These are phyloP conservation scores for Paraconiothyrium brasiliense DNA, from an alignment of 2,329 filamentous ascomycete species.

Conservation along the genomic window DNA sequence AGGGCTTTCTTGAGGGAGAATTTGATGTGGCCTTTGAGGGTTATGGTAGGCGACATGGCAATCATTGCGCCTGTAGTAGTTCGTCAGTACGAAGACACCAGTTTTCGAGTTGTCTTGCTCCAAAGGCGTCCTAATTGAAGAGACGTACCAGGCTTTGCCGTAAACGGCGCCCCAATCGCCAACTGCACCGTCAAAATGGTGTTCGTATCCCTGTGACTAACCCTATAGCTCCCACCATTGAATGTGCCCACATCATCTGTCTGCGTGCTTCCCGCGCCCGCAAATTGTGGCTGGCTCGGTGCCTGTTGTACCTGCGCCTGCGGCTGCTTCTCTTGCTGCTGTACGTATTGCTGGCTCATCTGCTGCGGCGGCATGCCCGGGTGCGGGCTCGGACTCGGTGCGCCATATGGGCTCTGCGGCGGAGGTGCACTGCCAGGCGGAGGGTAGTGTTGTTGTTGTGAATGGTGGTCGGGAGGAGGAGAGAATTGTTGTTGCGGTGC, in stretches of 20 bases:
- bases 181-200: slow-evolving; percentile 89
- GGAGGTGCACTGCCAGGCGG: slow-evolving; percentile 5
- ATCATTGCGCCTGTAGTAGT: slow-evolving; percentile 78
- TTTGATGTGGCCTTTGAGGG: slow-evolving; percentile 81
- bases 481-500: slow-evolving; percentile 42
- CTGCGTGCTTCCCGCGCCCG: slow-evolving; percentile 67
- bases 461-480: slow-evolving; percentile 40
- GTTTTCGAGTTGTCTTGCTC: too few relatives aligned
- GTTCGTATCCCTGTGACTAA: slow-evolving; percentile 92
- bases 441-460: slow-evolving; percentile 35
- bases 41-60: slow-evolving; percentile 90
- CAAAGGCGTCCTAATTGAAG: too few relatives aligned
- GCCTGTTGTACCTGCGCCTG: slow-evolving; percentile 40
- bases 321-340: slow-evolving; percentile 40
- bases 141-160: slow-evolving; percentile 74
- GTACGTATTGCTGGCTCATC: slow-evolving; percentile 34
- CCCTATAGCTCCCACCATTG: slow-evolving; percentile 93
- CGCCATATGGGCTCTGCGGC: slow-evolving; percentile 37
- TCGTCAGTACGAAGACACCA: not conserved
- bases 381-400: slow-evolving; percentile 47
- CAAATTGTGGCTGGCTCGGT: slow-evolving; percentile 65
- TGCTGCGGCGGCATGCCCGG: slow-evolving; percentile 45
- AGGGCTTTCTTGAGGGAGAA: slow-evolving; percentile 94
- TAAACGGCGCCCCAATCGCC: slow-evolving; percentile 85
- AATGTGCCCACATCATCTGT: slow-evolving; percentile 94